Conservation (phyloP, 768 basidiomycete genomes). For the Amanita pseudoporphyria region DNA sequence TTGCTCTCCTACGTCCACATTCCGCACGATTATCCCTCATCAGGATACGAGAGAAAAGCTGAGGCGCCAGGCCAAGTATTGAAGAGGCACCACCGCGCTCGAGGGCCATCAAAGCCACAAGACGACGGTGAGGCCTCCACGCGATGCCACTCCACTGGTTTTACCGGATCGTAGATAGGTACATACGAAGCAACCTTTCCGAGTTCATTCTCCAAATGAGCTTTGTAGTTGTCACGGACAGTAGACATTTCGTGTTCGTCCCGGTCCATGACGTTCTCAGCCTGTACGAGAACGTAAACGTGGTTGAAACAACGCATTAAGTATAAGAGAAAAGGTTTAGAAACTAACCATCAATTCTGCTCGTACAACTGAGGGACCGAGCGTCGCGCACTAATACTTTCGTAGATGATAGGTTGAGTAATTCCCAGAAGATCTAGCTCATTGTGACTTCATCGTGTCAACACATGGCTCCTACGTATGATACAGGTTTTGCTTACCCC, state of each 20-base stretch:
- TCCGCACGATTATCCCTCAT: too few species aligned
- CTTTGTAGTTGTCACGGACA: slow-evolving; percentile 50
- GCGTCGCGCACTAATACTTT: slow-evolving; percentile 67
- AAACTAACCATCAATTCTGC: slow-evolving; percentile 52
- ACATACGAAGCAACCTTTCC: slow-evolving; percentile 34
- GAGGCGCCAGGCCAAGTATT: too few species aligned
- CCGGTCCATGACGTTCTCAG: slow-evolving; percentile 44
- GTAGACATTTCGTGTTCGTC: slow-evolving; percentile 35
- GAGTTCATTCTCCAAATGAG: slow-evolving; percentile 55
- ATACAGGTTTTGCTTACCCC: slow-evolving; percentile 25
- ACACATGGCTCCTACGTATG: too few species aligned
- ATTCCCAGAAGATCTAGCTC: slow-evolving; percentile 82
- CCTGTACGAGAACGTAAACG: not conserved
- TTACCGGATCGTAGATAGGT: slow-evolving; percentile 48
- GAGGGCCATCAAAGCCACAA: too few species aligned
- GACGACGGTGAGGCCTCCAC: too few species aligned
- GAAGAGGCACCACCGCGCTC: too few species aligned
- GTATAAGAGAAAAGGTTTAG: not conserved
- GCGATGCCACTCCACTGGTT: slow-evolving; percentile 62
- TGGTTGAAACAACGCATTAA: slow-evolving; percentile 19
- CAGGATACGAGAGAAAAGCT: too few species aligned
- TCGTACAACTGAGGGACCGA: slow-evolving; percentile 82
- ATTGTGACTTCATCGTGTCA: slow-evolving; percentile 51
- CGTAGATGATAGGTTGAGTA: slow-evolving; percentile 88
- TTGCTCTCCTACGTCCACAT: too few species aligned